Conservation (phyloP, 1,284 basidiomycete species). For the Takashimella koratensis region DNA sequence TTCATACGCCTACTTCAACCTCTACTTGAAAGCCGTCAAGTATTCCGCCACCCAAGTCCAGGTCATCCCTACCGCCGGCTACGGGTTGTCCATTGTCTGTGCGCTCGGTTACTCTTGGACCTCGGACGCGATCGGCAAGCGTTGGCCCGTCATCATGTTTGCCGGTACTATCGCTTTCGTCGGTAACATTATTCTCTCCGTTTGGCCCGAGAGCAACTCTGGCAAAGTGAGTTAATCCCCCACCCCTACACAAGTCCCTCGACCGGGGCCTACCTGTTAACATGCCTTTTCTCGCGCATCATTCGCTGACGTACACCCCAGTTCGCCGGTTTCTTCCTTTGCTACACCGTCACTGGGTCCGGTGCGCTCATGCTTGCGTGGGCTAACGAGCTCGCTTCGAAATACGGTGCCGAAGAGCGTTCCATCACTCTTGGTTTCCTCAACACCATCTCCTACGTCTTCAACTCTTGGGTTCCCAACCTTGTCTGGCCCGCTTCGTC, state of each 20-base stretch:
- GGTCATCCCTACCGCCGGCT: slow-evolving; percentile 14
- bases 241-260: no score
- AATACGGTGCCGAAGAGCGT: slow-evolving; percentile 13
- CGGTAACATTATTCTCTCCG: slow-evolving; percentile 15
- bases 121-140: slow-evolving; percentile 14
- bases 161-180: slow-evolving; percentile 16
- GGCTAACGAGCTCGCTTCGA: slow-evolving; percentile 19
- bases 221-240: background rate
- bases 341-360: slow-evolving; percentile 13
- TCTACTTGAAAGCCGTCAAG: slow-evolving; percentile 18
- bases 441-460: slow-evolving; percentile 3
- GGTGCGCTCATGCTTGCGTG: slow-evolving; percentile 23
- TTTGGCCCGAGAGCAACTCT: background rate
- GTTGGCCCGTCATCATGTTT: slow-evolving; percentile 16
- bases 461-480: slow-evolving; percentile 9
- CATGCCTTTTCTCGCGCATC: no score
- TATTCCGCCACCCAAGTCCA: slow-evolving; percentile 7
- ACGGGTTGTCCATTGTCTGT: slow-evolving; percentile 15
- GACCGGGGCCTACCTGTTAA: no score
- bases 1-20: slow-evolving; percentile 19
- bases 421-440: slow-evolving; percentile 21
- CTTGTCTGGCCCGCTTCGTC: background rate
- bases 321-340: slow-evolving; percentile 20
- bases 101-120: slow-evolving; percentile 17
- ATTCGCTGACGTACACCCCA: no score